phyloP scores from a whole-genome alignment of 2,329 filamentous ascomycete species.

The Teratosphaeria viscida region DNA sequence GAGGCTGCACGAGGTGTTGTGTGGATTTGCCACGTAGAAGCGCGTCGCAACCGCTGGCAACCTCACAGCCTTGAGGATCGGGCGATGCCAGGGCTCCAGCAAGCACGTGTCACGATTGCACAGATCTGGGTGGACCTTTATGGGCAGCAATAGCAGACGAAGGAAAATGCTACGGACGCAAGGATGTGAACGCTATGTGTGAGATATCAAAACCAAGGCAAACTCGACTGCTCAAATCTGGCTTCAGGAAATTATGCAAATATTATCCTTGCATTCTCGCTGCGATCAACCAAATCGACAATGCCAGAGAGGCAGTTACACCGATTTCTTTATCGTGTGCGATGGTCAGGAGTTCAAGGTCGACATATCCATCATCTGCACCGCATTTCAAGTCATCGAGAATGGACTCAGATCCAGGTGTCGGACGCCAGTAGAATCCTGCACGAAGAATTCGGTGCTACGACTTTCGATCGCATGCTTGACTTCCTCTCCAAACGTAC shows the following conservation, averaged over 20 bases:
- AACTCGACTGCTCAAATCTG: neutral
- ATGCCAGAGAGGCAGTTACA: slow-evolving; percentile 1
- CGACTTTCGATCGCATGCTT: slow-evolving; percentile 9
- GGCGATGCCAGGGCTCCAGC: no score
- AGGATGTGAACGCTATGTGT: neutral
- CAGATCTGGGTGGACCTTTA: neutral
- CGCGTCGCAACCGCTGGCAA: no score
- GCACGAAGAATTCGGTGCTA: slow-evolving; percentile 8
- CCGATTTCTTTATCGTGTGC: slow-evolving; percentile 10
- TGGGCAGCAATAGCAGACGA: neutral
- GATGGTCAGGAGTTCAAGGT: slow-evolving; percentile 7
- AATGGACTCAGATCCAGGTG: slow-evolving; percentile 3
- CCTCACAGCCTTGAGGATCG: no score
- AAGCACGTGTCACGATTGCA: neutral
- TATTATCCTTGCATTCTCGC: neutral
- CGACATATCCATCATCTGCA: slow-evolving; percentile 10
- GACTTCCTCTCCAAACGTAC: slow-evolving; percentile 4
- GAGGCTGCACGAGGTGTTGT: no score
- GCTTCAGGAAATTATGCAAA: neutral
- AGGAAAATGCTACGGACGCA: neutral
- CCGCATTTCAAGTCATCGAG: slow-evolving; percentile 6
- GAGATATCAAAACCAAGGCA: neutral
- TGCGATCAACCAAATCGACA: neutral
- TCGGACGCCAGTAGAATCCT: slow-evolving; percentile 1
- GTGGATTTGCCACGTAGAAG: no score